Conservation (phyloP, 148 eudicot species). For the Diospyros lotus region DNA sequence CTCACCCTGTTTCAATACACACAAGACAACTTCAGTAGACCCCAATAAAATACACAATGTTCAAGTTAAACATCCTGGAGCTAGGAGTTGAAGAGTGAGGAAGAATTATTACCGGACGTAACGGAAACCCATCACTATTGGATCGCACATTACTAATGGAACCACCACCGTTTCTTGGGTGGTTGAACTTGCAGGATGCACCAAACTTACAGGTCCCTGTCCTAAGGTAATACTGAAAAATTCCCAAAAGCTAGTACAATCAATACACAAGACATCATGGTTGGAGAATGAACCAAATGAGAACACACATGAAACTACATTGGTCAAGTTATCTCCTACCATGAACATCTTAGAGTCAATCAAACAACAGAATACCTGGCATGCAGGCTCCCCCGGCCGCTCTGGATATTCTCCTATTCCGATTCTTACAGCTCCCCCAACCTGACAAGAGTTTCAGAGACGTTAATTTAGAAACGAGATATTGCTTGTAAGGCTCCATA, state of each 20-base stretch:
- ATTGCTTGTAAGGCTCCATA: too few species aligned
- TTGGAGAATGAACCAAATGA: too few species aligned
- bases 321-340: background rate
- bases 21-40: conserved; percentile 9
- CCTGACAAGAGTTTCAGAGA: conserved; percentile 27
- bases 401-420: conserved; percentile 67
- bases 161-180: conserved; percentile 82
- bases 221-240: conserved; percentile 78
- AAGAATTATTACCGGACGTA: conserved; percentile 60
- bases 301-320: background rate
- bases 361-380: conserved; percentile 54
- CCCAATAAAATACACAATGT: background rate
- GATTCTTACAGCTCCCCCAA: conserved; percentile 45
- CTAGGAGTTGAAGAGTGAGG: background rate
- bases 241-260: conserved; percentile 11
- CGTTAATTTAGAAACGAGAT: conserved; percentile 3
- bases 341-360: background rate
- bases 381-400: conserved; percentile 66
- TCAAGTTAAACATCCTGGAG: background rate
- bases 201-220: conserved; percentile 97
- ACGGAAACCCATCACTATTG: conserved; percentile 80
- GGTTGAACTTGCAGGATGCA: conserved; percentile 81
- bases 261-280: conserved; percentile 6
- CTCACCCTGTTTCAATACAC: conserved; percentile 55
- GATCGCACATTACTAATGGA: conserved; percentile 54